Evolutionary conservation across 495 filamentous ascomycete genomes (phyloP).

Genomic region (Penicillium silybi): DNA sequence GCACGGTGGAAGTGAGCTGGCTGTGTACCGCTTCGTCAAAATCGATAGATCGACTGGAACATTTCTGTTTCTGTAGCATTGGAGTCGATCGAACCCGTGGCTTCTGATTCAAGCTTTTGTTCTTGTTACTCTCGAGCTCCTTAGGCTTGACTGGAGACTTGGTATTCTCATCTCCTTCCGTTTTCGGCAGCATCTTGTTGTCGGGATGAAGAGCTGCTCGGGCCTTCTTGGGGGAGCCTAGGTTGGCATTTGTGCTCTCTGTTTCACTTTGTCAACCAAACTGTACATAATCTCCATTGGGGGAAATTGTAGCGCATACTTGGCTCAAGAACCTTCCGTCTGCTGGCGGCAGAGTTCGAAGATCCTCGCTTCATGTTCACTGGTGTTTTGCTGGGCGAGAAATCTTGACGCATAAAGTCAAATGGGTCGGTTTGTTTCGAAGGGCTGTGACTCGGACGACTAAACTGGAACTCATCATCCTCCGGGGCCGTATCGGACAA

Average conservation of each 20-base stretch:
- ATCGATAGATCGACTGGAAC: slow-evolving; percentile 4
- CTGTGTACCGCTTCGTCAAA: slow-evolving; percentile 6
- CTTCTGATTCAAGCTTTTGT: slow-evolving; percentile 5
- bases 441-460: slow-evolving; percentile 19
- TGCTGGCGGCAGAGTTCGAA: slow-evolving; percentile 14
- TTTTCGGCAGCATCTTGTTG: slow-evolving; percentile 8
- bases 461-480: slow-evolving; percentile 51
- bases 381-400: slow-evolving; percentile 19
- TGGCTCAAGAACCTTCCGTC: slow-evolving; percentile 55
- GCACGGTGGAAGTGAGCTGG: not conserved
- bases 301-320: slow-evolving; percentile 40
- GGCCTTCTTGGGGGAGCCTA: slow-evolving; percentile 26
- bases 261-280: slow-evolving; percentile 21
- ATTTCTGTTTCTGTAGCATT: slow-evolving; percentile 14
- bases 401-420: slow-evolving; percentile 6
- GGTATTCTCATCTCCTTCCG: slow-evolving; percentile 11
- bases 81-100: slow-evolving; percentile 4
- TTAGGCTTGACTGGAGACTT: slow-evolving; percentile 18
- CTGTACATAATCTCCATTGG: not conserved
- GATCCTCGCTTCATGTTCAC: slow-evolving; percentile 13
- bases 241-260: slow-evolving; percentile 54
- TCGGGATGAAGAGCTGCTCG: slow-evolving; percentile 10
- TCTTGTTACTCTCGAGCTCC: slow-evolving; percentile 3
- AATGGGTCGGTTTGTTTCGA: slow-evolving; percentile 6
- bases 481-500: slow-evolving; percentile 19